Evolutionary conservation across 805 yeast species (phyloP), one percentile per base, ranked within the genome.

Genomic region (Candida chauliodis): DNA sequence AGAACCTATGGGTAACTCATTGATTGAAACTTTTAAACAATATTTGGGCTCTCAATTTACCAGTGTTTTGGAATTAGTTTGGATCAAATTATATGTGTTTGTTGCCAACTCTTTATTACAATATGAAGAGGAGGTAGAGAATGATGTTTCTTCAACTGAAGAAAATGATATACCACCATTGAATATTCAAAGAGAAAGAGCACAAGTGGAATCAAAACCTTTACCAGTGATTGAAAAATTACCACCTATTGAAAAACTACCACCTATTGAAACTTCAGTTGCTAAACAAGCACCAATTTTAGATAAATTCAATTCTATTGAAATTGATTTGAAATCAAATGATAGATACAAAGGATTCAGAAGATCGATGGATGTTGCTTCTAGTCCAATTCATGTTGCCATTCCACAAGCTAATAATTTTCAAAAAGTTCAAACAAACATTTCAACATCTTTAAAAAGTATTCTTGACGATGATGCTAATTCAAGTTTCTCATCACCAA

Each of bases 331-430:
- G 18, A 41, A 49, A 19, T 49, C 50, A 9, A 63, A 63, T 42
- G 63, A 56, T 30, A 66, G 62, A 40, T 68, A 68, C 49, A 59
- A 48, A 41, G 73, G 73, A 1, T 68, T 68, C 50, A 65, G 73
- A 56, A 57, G 72, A 53, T 60, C 58, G 42, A 52, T 48, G 11
- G 44, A 50, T 21, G 41, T 45, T 20, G 47, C 56, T 5, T 20
- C 40, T 30, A 53, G 49, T 22, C 60, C 60, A 19, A 49, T 57
- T 30, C 44, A 54, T 10, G 49, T 58, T 28, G 40, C 46, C 20
- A 44, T 56, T 29, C 61, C 62, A 6, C 33, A 34, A 28, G 14
- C 44, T 4, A 26, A 15, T 13, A 35, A 23, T 17, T 44, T 44
- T 34, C 44, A 36, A 36, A 37, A 35, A 29, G 41, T 36, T 9